These are phyloP conservation scores for Paxillus ammoniavirescens DNA, from an alignment of 768 basidiomycete species.

Conservation along the genomic window DNA sequence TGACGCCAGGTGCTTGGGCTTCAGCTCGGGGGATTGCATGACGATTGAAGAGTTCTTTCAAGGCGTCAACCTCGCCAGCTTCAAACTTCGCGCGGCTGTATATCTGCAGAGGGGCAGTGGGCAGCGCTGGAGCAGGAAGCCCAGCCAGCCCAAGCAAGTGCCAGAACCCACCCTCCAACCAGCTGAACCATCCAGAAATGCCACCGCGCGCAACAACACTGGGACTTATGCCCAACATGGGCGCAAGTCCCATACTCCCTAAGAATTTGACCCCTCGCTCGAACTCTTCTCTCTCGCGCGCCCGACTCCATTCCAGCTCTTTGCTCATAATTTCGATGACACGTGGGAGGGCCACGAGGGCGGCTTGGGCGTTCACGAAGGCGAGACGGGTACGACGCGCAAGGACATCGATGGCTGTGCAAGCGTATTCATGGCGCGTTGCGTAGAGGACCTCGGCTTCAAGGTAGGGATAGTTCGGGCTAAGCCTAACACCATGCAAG, in stretches of 20 bases:
- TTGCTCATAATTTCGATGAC: constrained; percentile 90
- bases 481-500: constrained; percentile 76
- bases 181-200: constrained; percentile 17
- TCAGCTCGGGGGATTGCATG: not conserved
- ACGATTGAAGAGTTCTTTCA: constrained; percentile 36
- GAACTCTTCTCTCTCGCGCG: constrained; percentile 60
- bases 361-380: constrained; percentile 88
- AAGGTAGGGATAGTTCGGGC: constrained; percentile 78
- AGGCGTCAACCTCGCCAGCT: constrained; percentile 45
- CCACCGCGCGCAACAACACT: constrained; percentile 12
- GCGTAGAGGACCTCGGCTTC: constrained; percentile 94
- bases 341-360: constrained; percentile 79
- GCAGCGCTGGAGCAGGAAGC: not conserved
- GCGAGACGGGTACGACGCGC: constrained; percentile 90
- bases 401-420: constrained; percentile 90
- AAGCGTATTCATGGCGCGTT: constrained; percentile 85
- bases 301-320: constrained; percentile 75
- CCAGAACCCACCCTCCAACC: constrained; percentile 14
- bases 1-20: constrained; percentile 13
- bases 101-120: constrained; percentile 18
- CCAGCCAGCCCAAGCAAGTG: constrained; percentile 23
- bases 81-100: constrained; percentile 56
- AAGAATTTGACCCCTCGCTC: constrained; percentile 63
- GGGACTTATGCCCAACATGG: constrained; percentile 42
- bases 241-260: constrained; percentile 79